Conservation (phyloP, 345 rosid species). For the Lagerstroemia speciosa region DNA sequence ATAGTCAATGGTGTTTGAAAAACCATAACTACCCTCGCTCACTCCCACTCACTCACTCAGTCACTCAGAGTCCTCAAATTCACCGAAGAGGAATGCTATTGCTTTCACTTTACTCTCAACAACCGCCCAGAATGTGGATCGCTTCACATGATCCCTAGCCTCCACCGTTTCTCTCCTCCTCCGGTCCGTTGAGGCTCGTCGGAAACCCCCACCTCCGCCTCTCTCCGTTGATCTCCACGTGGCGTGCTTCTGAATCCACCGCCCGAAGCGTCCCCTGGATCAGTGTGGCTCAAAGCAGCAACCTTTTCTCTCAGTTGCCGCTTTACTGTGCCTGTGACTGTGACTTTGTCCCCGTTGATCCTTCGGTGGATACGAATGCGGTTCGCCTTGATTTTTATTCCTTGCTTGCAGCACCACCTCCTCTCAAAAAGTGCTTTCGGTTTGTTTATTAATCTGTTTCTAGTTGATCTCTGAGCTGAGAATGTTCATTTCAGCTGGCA, state of each 20-base stretch:
- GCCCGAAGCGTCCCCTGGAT: background rate
- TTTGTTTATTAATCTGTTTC: background rate
- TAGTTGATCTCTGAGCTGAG: background rate
- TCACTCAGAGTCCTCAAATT: too few relatives aligned
- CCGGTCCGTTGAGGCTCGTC: too few relatives aligned
- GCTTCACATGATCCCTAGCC: background rate
- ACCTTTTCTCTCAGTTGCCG: background rate
- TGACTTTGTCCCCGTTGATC: background rate
- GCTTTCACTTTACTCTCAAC: conserved; percentile 1
- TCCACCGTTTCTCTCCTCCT: background rate
- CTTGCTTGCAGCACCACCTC: background rate
- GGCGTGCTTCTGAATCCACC: conserved; percentile 8
- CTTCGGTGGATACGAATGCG: background rate
- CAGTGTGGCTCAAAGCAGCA: background rate
- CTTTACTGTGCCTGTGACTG: background rate
- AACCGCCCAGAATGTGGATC: conserved; percentile 4
- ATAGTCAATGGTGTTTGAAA: too few relatives aligned
- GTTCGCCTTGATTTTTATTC: conserved; percentile 3
- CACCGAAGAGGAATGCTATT: background rate
- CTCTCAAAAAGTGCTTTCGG: background rate
- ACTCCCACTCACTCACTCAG: too few relatives aligned
- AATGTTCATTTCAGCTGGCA: background rate
- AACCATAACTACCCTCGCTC: background rate
- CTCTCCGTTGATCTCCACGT: background rate
- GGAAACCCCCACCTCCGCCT: background rate